Evolutionary conservation across 352 stramenopile genomes (phyloP).

Genomic region (Saprolegnia diclina): DNA sequence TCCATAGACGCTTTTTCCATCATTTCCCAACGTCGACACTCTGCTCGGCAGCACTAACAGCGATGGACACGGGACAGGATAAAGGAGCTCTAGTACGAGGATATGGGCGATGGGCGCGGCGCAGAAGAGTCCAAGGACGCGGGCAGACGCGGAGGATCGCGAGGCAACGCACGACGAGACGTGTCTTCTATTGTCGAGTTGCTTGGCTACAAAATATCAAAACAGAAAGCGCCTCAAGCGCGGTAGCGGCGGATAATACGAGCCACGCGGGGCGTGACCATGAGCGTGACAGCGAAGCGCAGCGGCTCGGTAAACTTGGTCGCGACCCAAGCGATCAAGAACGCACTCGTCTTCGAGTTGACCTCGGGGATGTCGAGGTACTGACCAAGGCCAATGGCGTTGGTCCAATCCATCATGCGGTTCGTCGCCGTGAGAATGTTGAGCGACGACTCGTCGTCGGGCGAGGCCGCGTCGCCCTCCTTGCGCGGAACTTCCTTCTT

Average conservation of each 20-base stretch:
- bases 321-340: conserved; percentile 76
- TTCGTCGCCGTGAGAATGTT: conserved; percentile 79
- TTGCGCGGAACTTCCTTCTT: conserved; percentile 31
- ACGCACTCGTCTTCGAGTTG: conserved; percentile 73
- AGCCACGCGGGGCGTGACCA: conserved; percentile 69
- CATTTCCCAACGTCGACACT: too few relatives aligned
- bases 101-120: not conserved
- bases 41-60: too few relatives aligned
- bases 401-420: conserved; percentile 31
- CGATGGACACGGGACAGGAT: too few relatives aligned
- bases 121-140: not conserved
- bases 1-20: not conserved
- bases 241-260: conserved; percentile 40
- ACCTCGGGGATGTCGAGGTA: conserved; percentile 76
- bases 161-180: not conserved
- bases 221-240: not conserved
- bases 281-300: conserved; percentile 67
- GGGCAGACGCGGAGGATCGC: not conserved
- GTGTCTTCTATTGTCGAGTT: not conserved
- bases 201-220: not conserved
- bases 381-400: conserved; percentile 29
- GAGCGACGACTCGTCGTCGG: conserved; percentile 40
- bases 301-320: conserved; percentile 86
- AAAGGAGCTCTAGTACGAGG: too few relatives aligned
- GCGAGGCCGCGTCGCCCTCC: conserved; percentile 20